Evolutionary conservation across 2,329 filamentous ascomycete genomes (phyloP).

Genomic region (Colletotrichum limetticola): DNA sequence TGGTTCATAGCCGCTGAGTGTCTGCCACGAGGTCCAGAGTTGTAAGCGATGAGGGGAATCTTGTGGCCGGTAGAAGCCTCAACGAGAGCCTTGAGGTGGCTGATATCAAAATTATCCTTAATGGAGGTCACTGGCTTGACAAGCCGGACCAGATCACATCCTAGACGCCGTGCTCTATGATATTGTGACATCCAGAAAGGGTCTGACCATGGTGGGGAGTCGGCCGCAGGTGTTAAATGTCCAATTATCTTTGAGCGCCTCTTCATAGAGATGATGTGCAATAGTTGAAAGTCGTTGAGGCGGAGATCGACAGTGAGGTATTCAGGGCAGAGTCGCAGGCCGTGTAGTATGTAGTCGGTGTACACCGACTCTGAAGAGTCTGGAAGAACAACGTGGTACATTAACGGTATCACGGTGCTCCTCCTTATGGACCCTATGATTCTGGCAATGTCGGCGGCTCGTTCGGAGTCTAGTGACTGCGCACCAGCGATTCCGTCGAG

Average conservation of each 20-base stretch:
- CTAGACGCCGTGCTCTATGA: constrained; percentile 64
- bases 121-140: constrained; percentile 65
- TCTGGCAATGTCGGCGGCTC: constrained; percentile 64
- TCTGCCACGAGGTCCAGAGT: constrained; percentile 70
- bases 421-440: constrained; percentile 70
- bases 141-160: constrained; percentile 72
- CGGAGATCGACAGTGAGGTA: constrained; percentile 72
- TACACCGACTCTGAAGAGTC: constrained; percentile 52
- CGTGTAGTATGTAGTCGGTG: constrained; percentile 67
- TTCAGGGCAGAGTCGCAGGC: constrained; percentile 70
- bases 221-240: constrained; percentile 55
- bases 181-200: constrained; percentile 67
- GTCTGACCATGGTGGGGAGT: constrained; percentile 65
- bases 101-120: constrained; percentile 72
- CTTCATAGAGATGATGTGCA: constrained; percentile 59
- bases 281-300: constrained; percentile 61
- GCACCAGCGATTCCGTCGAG: constrained; percentile 49
- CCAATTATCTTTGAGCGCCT: constrained; percentile 72
- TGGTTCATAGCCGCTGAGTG: constrained; percentile 75
- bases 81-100: constrained; percentile 63
- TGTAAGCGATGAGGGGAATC: constrained; percentile 71
- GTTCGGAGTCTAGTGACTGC: constrained; percentile 39
- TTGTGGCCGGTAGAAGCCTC: constrained; percentile 52
- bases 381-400: constrained; percentile 61
- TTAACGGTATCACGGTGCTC: constrained; percentile 69